Base-by-base conservation (phyloP, 2,329 filamentous ascomycete genomes). In the Claviceps sp. region DNA sequence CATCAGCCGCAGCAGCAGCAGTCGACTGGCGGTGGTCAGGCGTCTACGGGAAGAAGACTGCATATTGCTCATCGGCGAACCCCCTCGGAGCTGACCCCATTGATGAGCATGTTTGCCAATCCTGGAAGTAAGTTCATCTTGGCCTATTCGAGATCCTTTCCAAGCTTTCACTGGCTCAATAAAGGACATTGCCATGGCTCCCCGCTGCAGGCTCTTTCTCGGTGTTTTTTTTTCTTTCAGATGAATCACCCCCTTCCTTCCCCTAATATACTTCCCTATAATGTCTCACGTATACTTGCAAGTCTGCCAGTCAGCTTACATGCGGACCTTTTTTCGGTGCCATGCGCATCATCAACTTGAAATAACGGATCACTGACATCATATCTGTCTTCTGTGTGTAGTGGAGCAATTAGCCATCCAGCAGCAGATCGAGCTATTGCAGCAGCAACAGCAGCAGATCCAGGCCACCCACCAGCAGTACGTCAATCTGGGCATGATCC, bases 391-490 rank as follows among this genome's bases (percentile, higher is more conserved):
- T 17, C 16, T 51, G 56, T 22, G 22, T 48, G 62, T 45, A 95
- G 90, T 96, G 87, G 91, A 96, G 76, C 90, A 96, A 79, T 81
- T 95, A 66, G 89, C 89, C 66, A 90, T 97, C 67, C 90, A 95
- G 73, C 91, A 96, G 75, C 91, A 97, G 73, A 96, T 97, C 65
- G 91, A 97, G 72, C 80, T 94, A 66, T 78, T 97, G 64, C 91
- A 97, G 74, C 89, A 95, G 69, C 93, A 97, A 69, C 93, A 97
- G 68, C 90, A 97, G 70, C 90, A 96, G 68, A 94, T 97, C 65
- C 88, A 94, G 71, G 89, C 89, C 61, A 93, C 89, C 58, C 89
- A 96, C 65, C 90, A 96, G 72, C 91, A 97, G 72, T 96, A 95
- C 75, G 85, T 95, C 63, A 95, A 93, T 69, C 90, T 96, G 87